phyloP scores from a whole-genome alignment of 2,329 filamentous ascomycete species.

The Hysterium pulicare region DNA sequence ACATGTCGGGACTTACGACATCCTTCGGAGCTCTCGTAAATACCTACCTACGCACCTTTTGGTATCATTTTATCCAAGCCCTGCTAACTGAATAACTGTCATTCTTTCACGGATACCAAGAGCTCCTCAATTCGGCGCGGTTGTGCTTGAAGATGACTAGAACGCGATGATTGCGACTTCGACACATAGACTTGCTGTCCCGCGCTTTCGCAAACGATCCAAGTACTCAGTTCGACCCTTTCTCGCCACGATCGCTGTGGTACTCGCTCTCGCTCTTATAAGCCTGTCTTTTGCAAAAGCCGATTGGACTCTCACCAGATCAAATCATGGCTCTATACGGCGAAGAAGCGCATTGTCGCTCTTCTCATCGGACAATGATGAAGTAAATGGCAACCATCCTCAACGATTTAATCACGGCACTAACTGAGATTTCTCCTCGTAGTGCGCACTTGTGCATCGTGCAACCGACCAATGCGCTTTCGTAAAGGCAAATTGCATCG shows the following conservation, averaged over 20 bases:
- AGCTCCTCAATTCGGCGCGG: background rate
- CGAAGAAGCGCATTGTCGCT: slow-evolving; percentile 1
- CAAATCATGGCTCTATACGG: background rate
- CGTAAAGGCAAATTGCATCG: slow-evolving; percentile 74
- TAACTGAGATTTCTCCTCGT: slow-evolving; percentile 4
- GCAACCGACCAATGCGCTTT: slow-evolving; percentile 81
- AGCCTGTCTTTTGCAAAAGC: slow-evolving; percentile 22
- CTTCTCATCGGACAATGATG: slow-evolving; percentile 30
- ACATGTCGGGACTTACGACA: no score
- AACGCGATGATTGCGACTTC: background rate
- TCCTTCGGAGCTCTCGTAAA: no score
- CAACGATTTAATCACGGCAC: slow-evolving; percentile 1
- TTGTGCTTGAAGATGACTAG: background rate
- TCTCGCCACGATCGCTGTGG: slow-evolving; percentile 30
- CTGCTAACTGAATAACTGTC: no score
- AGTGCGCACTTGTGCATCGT: slow-evolving; percentile 78
- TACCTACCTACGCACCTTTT: no score
- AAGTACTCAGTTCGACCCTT: slow-evolving; percentile 38
- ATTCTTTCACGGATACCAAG: no score
- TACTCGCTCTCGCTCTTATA: slow-evolving; percentile 25
- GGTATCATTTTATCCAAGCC: no score
- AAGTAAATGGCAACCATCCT: slow-evolving; percentile 20
- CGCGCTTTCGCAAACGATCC: slow-evolving; percentile 26
- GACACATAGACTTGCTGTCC: slow-evolving; percentile 6
- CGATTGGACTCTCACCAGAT: background rate